Percentiles rank a stretch among this genome's conserved stretches.
Conservation (phyloP, 2,329 filamentous ascomycete genomes). For the Aotearoamyces nothofagi region DNA sequence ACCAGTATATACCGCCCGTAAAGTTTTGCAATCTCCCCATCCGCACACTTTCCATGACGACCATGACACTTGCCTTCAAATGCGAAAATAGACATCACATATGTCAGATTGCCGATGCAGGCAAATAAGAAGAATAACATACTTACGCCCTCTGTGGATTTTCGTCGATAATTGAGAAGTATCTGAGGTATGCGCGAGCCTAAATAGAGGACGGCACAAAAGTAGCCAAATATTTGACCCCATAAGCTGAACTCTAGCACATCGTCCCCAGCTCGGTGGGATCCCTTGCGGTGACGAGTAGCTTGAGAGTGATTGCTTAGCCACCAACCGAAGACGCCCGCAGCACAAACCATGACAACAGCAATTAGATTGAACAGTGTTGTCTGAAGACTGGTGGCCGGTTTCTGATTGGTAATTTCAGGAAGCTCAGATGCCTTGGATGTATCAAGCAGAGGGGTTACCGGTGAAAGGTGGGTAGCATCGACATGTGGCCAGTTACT, state of each 20-base stretch:
- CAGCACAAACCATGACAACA: slow-evolving; percentile 67
- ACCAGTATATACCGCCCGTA: slow-evolving; percentile 78
- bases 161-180: slow-evolving; percentile 79
- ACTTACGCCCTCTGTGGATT: slow-evolving; percentile 84
- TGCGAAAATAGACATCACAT: slow-evolving; percentile 80
- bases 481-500: slow-evolving; percentile 48
- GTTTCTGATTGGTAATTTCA: slow-evolving; percentile 25
- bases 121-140: slow-evolving; percentile 95
- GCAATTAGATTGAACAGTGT: slow-evolving; percentile 60
- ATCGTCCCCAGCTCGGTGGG: slow-evolving; percentile 26
- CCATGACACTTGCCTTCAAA: slow-evolving; percentile 59
- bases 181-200: slow-evolving; percentile 82
- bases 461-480: slow-evolving; percentile 60
- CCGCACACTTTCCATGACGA: slow-evolving; percentile 31
- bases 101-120: slow-evolving; percentile 87
- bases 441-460: slow-evolving; percentile 58
- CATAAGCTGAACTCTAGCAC: slow-evolving; percentile 53
- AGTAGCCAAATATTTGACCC: slow-evolving; percentile 86
- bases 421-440: slow-evolving; percentile 23
- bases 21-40: slow-evolving; percentile 47
- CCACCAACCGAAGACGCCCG: slow-evolving; percentile 78
- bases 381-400: slow-evolving; percentile 37
- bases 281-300: slow-evolving; percentile 9
- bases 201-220: slow-evolving; percentile 81
- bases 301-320: slow-evolving; percentile 35